Percentiles rank a stretch among this genome's conserved stretches.
Evolutionary conservation across 306 rosid species (phyloP).

Genomic region (Vachellia collinsii): DNA sequence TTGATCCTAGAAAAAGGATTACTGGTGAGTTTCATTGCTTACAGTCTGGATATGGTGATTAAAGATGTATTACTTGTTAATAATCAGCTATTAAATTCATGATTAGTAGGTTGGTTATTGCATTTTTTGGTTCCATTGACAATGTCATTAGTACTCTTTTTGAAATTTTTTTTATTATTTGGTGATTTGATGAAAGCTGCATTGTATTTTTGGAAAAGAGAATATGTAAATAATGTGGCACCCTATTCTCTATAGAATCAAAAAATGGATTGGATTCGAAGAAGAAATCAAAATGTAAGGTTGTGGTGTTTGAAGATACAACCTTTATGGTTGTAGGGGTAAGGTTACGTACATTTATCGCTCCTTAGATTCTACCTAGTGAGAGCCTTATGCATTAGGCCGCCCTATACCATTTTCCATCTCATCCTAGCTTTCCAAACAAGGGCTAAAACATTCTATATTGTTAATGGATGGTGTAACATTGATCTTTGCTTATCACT

Average conservation of each 20-base stretch:
- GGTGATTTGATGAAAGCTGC: neutral
- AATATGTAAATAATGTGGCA: neutral
- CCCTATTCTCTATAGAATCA: neutral
- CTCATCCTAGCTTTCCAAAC: no score
- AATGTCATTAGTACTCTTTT: slow-evolving; percentile 16
- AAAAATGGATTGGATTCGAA: neutral
- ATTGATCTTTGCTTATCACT: neutral
- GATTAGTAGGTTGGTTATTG: slow-evolving; percentile 3
- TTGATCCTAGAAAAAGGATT: slow-evolving; percentile 85
- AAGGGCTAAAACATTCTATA: neutral
- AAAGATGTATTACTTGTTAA: slow-evolving; percentile 28
- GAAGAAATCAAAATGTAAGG: neutral
- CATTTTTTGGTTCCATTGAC: neutral
- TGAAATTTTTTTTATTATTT: neutral
- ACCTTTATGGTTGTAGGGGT: no score
- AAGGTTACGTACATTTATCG: no score
- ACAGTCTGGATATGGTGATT: slow-evolving; percentile 20
- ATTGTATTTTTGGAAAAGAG: neutral
- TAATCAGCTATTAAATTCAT: neutral
- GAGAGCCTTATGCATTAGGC: no score
- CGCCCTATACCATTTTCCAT: no score
- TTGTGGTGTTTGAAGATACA: neutral
- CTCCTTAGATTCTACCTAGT: no score
- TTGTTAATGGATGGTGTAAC: neutral
- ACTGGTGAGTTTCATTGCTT: slow-evolving; percentile 71